A percentile compares a stretch with the other conserved stretches of the same genome.
These are phyloP conservation scores for Fusarium goolgardi DNA, from an alignment of 2,329 filamentous ascomycete species.

Conservation along the genomic window DNA sequence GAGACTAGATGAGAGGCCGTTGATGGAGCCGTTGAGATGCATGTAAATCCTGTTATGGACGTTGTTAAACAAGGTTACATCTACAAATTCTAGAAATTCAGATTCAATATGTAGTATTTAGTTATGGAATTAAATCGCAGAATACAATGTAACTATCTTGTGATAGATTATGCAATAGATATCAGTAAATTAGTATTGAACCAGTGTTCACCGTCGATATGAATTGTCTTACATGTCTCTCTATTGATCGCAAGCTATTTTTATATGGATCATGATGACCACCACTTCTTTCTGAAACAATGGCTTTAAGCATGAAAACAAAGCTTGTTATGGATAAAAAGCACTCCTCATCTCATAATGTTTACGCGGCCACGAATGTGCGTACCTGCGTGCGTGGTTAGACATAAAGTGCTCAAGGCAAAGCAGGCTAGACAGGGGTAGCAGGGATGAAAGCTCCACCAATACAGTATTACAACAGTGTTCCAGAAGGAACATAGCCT, in stretches of 20 bases:
- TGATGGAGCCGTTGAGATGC: conserved; percentile 9
- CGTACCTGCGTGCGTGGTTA: conserved; percentile 7
- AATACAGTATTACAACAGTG: not conserved
- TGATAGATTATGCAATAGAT: not conserved
- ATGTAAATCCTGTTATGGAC: not conserved
- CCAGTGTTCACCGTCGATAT: not conserved
- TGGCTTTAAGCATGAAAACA: conserved; percentile 11
- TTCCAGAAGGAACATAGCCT: conserved; percentile 3
- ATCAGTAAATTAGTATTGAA: not conserved
- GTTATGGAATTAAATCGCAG: not conserved
- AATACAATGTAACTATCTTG: not conserved
- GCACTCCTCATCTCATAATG: not conserved
- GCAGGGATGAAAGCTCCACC: conserved; percentile 15
- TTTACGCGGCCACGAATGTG: conserved; percentile 10
- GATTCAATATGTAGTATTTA: no score
- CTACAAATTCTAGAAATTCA: not conserved
- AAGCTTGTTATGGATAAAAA: conserved; percentile 12
- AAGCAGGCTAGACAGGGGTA: not conserved
- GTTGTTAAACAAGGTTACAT: not conserved
- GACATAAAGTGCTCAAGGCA: conserved; percentile 4
- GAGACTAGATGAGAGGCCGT: not conserved
- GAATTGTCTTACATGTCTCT: not conserved
- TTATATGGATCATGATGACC: not conserved
- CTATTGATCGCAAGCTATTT: not conserved
- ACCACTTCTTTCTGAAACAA: not conserved